Base-by-base conservation (phyloP, 768 basidiomycete genomes). In the Hemileccinum impolitum region DNA sequence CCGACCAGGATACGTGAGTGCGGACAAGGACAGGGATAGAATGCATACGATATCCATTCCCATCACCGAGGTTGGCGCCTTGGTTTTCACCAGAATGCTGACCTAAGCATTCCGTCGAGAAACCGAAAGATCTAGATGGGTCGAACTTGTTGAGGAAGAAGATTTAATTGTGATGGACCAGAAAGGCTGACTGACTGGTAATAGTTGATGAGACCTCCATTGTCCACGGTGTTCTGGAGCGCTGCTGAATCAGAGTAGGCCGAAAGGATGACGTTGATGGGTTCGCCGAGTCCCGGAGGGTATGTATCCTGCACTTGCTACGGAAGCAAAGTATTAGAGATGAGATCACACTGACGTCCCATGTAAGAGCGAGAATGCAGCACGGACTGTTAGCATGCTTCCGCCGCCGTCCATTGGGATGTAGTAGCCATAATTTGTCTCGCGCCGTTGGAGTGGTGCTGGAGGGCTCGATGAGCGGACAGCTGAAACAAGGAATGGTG, bases 201-300 rank as follows among this genome's bases (percentile, higher is more conserved):
- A 70, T 85, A 94, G 62, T 94, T 95, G 34, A 80, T 74, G 44
- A 93, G 68, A 3, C 93, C 91, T 13, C 93, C 93, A 41, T 86
- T 65, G 3, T 61, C 58, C 56, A 80, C 63, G 14, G 72, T 70
- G 55, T 85, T 79, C 19, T 80, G 74, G 39, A 93, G 76, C 2
- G 94, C 87, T 5, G 67, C 72, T 4, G 74, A 52, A 57, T 91
- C 87, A 4, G 93, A 95, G 39, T 82, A 74, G 9, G 77, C 87
- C 19, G 87, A 84, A 18, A 96, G 70, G 58, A 96, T 88, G 46
- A 76, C 73, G 58, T 96, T 96, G 38, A 95, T 67, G 6, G 93
- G 93, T 70, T 95, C 94, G 31, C 90, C 90, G 42, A 87, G 81
- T 7, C 87, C 90, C 39, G 72, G 62, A 3, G 88, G 87, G 58